Percentiles rank a stretch among this genome's conserved stretches.
Evolutionary conservation across 2,329 filamentous ascomycete species (phyloP).

Genomic region (Gnomoniopsis smithogilvyi): DNA sequence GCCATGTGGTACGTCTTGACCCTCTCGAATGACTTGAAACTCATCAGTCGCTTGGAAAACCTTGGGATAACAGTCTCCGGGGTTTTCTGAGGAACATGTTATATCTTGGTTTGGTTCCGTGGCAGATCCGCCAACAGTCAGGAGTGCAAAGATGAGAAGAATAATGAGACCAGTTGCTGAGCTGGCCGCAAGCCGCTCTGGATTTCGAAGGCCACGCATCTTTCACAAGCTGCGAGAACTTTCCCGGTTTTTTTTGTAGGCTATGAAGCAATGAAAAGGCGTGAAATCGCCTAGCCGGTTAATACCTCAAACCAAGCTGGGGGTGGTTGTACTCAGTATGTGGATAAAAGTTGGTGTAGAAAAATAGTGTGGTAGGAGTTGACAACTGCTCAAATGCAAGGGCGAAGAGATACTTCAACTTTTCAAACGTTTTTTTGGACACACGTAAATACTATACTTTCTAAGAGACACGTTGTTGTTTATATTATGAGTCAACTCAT

Average conservation of each 20-base stretch:
- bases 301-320: not conserved
- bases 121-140: conserved; percentile 10
- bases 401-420: not conserved
- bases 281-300: not conserved
- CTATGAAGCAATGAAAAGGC: not conserved
- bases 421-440: not conserved
- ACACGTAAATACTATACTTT: not conserved
- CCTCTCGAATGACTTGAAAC: conserved; percentile 60
- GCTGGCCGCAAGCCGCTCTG: not conserved
- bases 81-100: conserved; percentile 61
- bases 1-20: conserved; percentile 63
- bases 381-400: not conserved
- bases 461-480: conserved; percentile 10
- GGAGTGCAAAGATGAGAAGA: conserved; percentile 12
- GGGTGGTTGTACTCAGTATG: not conserved
- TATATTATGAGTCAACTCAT: conserved; percentile 21
- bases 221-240: not conserved
- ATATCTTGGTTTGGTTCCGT: conserved; percentile 36
- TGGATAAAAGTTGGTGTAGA: not conserved
- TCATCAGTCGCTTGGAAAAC: conserved; percentile 62
- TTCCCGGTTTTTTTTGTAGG: not conserved
- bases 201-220: not conserved
- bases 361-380: not conserved
- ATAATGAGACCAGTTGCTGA: conserved; percentile 1
- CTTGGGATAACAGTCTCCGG: conserved; percentile 62